Evolutionary conservation across 345 rosid genomes (phyloP).

Genomic region (Hibiscus tridactylites): DNA sequence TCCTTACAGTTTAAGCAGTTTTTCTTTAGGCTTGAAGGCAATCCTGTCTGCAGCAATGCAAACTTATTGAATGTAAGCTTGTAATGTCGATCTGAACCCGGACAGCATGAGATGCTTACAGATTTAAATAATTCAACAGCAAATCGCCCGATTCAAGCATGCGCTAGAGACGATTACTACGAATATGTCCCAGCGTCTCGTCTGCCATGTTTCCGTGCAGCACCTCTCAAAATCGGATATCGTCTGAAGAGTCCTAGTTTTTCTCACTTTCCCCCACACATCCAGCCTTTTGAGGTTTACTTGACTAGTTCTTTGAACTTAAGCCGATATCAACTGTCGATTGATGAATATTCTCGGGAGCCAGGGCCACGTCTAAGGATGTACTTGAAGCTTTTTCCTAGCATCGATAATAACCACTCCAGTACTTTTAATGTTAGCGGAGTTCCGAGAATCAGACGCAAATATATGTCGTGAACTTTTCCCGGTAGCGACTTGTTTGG

Average conservation of each 20-base stretch:
- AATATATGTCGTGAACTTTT: too few relatives aligned
- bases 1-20: conserved; percentile 26
- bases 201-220: conserved; percentile 55
- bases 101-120: conserved; percentile 17
- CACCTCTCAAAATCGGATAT: conserved; percentile 72
- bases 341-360: conserved; percentile 58
- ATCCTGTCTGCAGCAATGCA: conserved; percentile 59
- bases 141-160: conserved; percentile 44
- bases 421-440: conserved; percentile 18
- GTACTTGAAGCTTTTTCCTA: conserved; percentile 55
- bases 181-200: conserved; percentile 73
- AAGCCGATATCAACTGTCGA: conserved; percentile 51
- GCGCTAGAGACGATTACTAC: conserved; percentile 50
- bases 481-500: too few relatives aligned
- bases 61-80: conserved; percentile 32
- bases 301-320: conserved; percentile 41
- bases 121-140: conserved; percentile 21
- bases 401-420: conserved; percentile 7
- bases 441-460: too few relatives aligned
- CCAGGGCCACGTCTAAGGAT: conserved; percentile 50
- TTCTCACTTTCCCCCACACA: conserved; percentile 58
- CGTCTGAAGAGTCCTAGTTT: conserved; percentile 89
- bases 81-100: conserved; percentile 40
- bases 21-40: conserved; percentile 67
- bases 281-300: conserved; percentile 37